Conservation (phyloP, 1,284 basidiomycete genomes). For the Melampsora americana region DNA sequence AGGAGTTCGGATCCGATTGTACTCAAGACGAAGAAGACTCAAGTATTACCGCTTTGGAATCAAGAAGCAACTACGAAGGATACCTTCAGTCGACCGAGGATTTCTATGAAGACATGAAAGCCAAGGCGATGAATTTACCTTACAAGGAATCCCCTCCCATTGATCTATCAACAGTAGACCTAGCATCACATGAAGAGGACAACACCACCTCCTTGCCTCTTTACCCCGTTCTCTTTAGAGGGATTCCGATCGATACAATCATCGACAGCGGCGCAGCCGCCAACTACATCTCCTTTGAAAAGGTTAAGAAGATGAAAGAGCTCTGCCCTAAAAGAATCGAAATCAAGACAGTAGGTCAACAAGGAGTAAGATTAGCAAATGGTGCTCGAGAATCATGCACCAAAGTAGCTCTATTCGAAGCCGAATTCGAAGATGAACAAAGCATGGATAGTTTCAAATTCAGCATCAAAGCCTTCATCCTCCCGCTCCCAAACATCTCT, state of each 20-base stretch:
- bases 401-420: neutral
- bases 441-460: neutral
- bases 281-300: neutral
- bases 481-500: conserved; percentile 1
- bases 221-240: neutral
- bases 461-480: neutral
- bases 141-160: no score
- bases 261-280: conserved; percentile 11
- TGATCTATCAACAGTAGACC: no score
- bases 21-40: no score
- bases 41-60: no score
- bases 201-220: no score
- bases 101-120: no score
- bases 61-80: no score
- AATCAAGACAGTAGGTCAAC: neutral
- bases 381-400: neutral
- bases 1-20: no score
- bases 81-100: no score
- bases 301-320: neutral
- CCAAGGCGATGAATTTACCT: no score
- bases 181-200: no score
- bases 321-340: neutral
- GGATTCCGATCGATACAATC: neutral
- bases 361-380: neutral
- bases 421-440: neutral